Percentiles rank a stretch among this genome's conserved stretches.
Evolutionary conservation across 1,284 basidiomycete species (phyloP).

Genomic region (Puccinia coronata): DNA sequence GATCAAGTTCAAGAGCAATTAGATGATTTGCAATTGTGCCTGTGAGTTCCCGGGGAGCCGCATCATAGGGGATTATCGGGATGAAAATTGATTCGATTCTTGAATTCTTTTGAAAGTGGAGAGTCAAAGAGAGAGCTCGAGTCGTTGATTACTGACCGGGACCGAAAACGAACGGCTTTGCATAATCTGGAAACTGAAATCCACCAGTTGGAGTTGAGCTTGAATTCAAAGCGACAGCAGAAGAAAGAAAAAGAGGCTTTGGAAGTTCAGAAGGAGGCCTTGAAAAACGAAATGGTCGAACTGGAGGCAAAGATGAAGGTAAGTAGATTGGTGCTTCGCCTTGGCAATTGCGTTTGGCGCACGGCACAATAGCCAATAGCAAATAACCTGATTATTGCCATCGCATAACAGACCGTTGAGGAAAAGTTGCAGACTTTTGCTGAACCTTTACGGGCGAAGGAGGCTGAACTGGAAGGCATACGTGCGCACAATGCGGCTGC

Average conservation of each 20-base stretch:
- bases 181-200: slow-evolving; percentile 37
- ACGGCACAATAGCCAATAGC: background rate
- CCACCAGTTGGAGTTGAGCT: slow-evolving; percentile 38
- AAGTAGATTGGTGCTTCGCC: background rate
- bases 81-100: background rate
- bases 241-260: slow-evolving; percentile 38
- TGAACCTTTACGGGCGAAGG: slow-evolving; percentile 70
- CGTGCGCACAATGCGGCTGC: slow-evolving; percentile 65
- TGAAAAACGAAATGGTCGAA: slow-evolving; percentile 25
- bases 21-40: slow-evolving; percentile 65
- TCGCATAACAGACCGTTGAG: slow-evolving; percentile 67
- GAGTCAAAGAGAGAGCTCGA: slow-evolving; percentile 35
- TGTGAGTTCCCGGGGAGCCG: slow-evolving; percentile 64
- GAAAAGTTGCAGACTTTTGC: slow-evolving; percentile 67
- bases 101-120: slow-evolving; percentile 1
- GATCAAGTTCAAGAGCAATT: slow-evolving; percentile 81
- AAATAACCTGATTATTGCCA: background rate
- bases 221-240: slow-evolving; percentile 38
- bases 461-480: slow-evolving; percentile 66
- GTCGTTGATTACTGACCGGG: slow-evolving; percentile 15
- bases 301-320: slow-evolving; percentile 39
- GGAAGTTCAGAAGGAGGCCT: slow-evolving; percentile 31
- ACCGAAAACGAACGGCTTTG: slow-evolving; percentile 23
- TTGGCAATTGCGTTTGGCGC: background rate
- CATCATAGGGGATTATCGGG: background rate